Base-by-base conservation (phyloP, 306 rosid genomes). In the Mimosa pudica region DNA sequence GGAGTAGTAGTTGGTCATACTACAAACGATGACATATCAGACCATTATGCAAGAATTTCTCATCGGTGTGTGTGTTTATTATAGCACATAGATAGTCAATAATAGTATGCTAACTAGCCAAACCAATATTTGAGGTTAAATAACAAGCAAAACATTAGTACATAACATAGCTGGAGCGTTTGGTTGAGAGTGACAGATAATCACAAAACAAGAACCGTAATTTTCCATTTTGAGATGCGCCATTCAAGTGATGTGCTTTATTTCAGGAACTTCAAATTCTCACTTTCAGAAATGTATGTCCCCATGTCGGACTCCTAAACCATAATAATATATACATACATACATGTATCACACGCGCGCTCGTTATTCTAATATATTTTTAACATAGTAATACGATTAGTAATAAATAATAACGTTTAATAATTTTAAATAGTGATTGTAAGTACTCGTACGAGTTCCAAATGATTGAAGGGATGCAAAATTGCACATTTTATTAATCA, bases 281-380 rank as follows among this genome's bases (percentile, higher is more conserved):
- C 48, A 32, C 57, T 70, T 67, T 79, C 79, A 63, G 71, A 54
- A 75, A 76, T 41, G 64, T 32, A 72, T 78, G 77, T 64, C 55
- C 30, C 52, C 10, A 51, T 85, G 89, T 85, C 86, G 86, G 89
- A 12, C 38, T 76, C 63, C 4, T 76, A 81, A 81, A 67, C 66
- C 49, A 77, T 20, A 10, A 13, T 49, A 24, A 24, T 24, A 24
- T 24, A 24, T 24, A 24, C 30, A 24, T 24, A 24, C 30, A 24
- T 24, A 24, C 30, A 24, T 24, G 30, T 24, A 24, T 24, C 30
- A 24, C 30, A 24, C 30, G 30, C 30, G 14, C 58, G 16, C 5
- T 3, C 42, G 5, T 38, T 38, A 38, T 17, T 54, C 8, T 54
- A 5, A 5, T 16, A 54, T 54, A 1, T 17, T n/a, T 6, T n/a